Conservation (phyloP, 1,284 basidiomycete species). For the Ganoderma multipileum region DNA sequence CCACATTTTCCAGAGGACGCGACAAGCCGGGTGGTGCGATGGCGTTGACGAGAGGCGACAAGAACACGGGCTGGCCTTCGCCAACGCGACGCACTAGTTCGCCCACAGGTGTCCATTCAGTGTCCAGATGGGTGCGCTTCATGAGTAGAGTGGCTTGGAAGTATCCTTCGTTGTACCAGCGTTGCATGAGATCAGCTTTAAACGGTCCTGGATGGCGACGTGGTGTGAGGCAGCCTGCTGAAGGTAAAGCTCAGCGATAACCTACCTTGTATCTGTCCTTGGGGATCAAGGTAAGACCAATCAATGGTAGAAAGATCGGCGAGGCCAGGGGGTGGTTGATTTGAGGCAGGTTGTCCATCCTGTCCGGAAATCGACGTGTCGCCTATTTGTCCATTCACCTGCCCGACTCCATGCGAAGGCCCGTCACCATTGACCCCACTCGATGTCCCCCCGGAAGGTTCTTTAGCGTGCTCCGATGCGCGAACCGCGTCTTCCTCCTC, state of each 20-base stretch:
- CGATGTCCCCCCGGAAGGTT: constrained; percentile 10
- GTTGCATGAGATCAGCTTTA: constrained; percentile 91
- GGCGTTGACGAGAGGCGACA: constrained; percentile 54
- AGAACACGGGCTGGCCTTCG: constrained; percentile 63
- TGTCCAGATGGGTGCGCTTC: constrained; percentile 75
- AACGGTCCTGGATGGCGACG: constrained; percentile 77
- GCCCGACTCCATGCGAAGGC: not conserved
- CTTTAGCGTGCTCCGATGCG: constrained; percentile 19
- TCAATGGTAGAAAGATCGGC: constrained; percentile 74
- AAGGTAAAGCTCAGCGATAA: constrained; percentile 1
- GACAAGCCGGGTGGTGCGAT: constrained; percentile 61
- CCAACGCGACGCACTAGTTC: constrained; percentile 59
- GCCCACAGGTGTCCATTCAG: constrained; percentile 69
- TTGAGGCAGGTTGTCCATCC: constrained; percentile 11
- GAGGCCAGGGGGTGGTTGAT: constrained; percentile 48
- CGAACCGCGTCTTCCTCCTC: constrained; percentile 46
- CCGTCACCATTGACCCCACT: constrained; percentile 1
- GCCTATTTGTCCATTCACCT: constrained; percentile 17
- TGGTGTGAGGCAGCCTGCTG: constrained; percentile 15
- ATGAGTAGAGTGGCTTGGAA: constrained; percentile 88
- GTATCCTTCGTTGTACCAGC: constrained; percentile 94
- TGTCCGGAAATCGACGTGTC: constrained; percentile 21
- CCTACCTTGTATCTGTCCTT: constrained; percentile 88
- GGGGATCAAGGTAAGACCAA: constrained; percentile 94
- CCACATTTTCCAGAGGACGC: constrained; percentile 53